phyloP scores from a whole-genome alignment of 1,139 yeast species.

The Debaryomycetaceae sp. region DNA sequence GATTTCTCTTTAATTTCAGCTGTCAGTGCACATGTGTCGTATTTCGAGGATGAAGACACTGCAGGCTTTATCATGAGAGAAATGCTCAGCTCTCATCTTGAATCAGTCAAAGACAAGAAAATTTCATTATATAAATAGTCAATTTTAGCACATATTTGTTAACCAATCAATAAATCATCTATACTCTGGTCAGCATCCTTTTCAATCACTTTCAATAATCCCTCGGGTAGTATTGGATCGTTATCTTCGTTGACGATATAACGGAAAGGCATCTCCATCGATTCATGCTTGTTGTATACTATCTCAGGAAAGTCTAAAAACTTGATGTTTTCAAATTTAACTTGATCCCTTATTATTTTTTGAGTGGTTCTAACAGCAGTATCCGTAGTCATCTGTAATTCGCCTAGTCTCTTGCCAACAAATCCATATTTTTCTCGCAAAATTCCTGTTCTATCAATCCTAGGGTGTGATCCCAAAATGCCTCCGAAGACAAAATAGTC shows the following conservation, averaged over 20 bases:
- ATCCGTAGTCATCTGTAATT: conserved; percentile 94
- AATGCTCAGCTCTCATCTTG: conserved; percentile 24
- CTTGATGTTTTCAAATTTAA: conserved; percentile 63
- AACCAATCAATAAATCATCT: conserved; percentile 51
- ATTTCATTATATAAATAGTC: conserved; percentile 20
- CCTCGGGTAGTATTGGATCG: conserved; percentile 82
- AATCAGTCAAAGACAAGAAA: conserved; percentile 19
- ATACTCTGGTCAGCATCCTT: conserved; percentile 77
- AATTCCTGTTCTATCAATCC: conserved; percentile 92
- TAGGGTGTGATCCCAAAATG: conserved; percentile 93
- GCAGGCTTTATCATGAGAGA: conserved; percentile 74
- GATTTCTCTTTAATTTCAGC: conserved; percentile 80
- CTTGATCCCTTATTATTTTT: conserved; percentile 57
- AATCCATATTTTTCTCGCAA: conserved; percentile 76
- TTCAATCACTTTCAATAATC: conserved; percentile 84
- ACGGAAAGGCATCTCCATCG: conserved; percentile 97
- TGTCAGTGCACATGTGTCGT: conserved; percentile 81
- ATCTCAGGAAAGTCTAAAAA: conserved; percentile 94
- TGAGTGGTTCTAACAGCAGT: conserved; percentile 94
- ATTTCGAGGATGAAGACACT: conserved; percentile 82
- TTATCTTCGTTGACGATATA: conserved; percentile 65
- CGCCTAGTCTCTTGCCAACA: conserved; percentile 81
- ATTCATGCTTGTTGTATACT: conserved; percentile 80
- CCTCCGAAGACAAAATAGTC: conserved; percentile 96
- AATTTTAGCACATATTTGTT: conserved; percentile 4